A percentile compares a stretch with the other conserved stretches of the same genome.
These are phyloP conservation scores for Endocalyx cinctus DNA, from an alignment of 2,329 filamentous ascomycete species.

Conservation along the genomic window DNA sequence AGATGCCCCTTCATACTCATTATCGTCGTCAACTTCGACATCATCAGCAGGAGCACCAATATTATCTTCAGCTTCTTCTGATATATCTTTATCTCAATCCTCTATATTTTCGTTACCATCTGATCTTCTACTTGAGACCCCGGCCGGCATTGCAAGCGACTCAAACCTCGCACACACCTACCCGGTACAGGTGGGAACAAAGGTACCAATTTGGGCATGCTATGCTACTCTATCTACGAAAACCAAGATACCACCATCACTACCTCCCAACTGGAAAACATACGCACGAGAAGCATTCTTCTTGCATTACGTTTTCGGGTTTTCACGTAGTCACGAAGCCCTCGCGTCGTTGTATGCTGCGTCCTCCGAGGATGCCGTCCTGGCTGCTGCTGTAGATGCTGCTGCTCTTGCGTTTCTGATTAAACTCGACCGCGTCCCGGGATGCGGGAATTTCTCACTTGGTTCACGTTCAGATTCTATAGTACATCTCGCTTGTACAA, in stretches of 20 bases:
- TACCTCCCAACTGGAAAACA: constrained; percentile 10
- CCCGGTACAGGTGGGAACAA: background rate
- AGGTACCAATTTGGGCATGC: too few species aligned
- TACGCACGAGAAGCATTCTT: constrained; percentile 19
- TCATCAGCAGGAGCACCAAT: too few species aligned
- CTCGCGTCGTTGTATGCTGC: constrained; percentile 12
- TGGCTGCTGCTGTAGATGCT: constrained; percentile 20
- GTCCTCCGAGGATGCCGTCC: constrained; percentile 5
- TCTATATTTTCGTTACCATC: too few species aligned
- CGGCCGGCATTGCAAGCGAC: background rate
- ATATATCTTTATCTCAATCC: background rate
- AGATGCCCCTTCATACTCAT: background rate
- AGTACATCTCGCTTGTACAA: constrained; percentile 1
- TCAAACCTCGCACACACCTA: background rate
- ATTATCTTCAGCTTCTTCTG: background rate
- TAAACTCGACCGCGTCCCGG: constrained; percentile 1
- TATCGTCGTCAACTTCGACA: background rate
- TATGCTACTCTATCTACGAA: too few species aligned
- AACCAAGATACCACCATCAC: background rate
- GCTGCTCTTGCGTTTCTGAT: constrained; percentile 18
- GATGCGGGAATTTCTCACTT: background rate
- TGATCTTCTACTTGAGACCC: background rate
- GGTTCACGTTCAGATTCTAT: background rate
- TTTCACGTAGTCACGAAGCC: constrained; percentile 16
- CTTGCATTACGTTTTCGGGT: constrained; percentile 15